Evolutionary conservation across 768 basidiomycete genomes (phyloP), one percentile per base, ranked within the genome.

Genomic region (Pisolithus tinctorius): DNA sequence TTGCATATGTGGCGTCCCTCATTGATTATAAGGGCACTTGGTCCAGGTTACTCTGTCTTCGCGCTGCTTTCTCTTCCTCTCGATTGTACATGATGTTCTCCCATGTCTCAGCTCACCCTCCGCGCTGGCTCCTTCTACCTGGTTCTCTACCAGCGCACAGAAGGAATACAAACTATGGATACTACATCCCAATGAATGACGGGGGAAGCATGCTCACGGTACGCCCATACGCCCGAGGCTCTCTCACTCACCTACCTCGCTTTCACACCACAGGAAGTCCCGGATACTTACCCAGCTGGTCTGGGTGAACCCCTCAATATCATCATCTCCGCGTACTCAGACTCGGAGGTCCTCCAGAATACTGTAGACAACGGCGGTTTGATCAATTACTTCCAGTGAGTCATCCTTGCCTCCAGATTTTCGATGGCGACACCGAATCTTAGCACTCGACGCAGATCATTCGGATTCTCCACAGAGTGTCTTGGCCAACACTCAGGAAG

Each of bases 301-400:
- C 81, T 86, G 45, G 90, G 90, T 34, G 93, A 95, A 70, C 93
- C 93, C 5, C 67, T 95, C 41, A 96, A 96, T 59, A 73, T 76
- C 49, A 88, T 96, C 59, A 70, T 96, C 20, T 84, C 87, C 23
- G 86, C 77, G 8, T 74, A 82, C 42, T 95, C 93, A 4, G 86
- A 91, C 58, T 54, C 74, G 4, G 72, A 67, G 4, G 86, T 94
- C 2, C 76, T 93, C 42, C 74, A 80, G 23, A 79, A 84, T 56
- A 70, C 71, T 14, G 63, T 80, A 57, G 59, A 62, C 3, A 65
- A 86, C 45, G 93, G 93, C 13, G 91, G 93, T 3, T 68, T 93
- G 47, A 74, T 80, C 37, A 95, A 93, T 63, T 94, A 85, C 69
- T 88, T 82, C 62, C 68, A 84, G 89, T 92, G 58, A 58, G 87